Evolutionary conservation across 345 rosid species (phyloP), one percentile per base, ranked within the genome.

Genomic region (Syzygium jambos): DNA sequence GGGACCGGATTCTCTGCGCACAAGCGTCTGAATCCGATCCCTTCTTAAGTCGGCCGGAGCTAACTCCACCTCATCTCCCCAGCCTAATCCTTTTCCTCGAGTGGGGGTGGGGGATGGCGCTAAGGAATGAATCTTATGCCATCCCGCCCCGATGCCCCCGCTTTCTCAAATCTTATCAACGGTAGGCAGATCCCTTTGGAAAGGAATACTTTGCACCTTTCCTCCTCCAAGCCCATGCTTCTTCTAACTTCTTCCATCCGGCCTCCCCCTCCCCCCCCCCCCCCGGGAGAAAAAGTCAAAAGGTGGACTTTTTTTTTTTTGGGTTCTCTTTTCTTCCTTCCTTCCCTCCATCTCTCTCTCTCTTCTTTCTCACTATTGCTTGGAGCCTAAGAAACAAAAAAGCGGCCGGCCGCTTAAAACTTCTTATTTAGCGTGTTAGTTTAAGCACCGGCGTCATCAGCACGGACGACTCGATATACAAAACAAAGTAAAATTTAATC

Each of bases 361-460:
- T 68, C 9, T 9, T 4, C 23, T 52, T 53, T 29, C n/a, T 30
- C 83, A 9, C 23, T 54, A 85, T 91, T 91, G 86, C 91, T 90
- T 91, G 87, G 92, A 87, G 88, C 91, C 88, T 53, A 91, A 90
- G 92, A 27, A 90, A 91, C 30, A 84, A 23, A 2, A 49, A 73
- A 55, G 65, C 3, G 85, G 30, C n/a, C 68, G 19, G 46, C 43
- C 46, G 84, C 87, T n/a, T 0, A 21, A 23, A 30, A 84, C 46
- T 43, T 43, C 1, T 43, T 6, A 43, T 43, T 88, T 17, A 52
- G 84, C 80, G 9, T n/a, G 9, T n/a, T 27, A 43, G 23, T 86
- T 19, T 19, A 11, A 21, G 49, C 25, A 10, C 8, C 27, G 27
- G 0, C 82, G 82, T 73, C 82, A 73, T 43, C 82, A 4, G 1